These are phyloP conservation scores for Rhodotorula sp. DNA, from an alignment of 1,284 basidiomycete species.

Conservation along the genomic window DNA sequence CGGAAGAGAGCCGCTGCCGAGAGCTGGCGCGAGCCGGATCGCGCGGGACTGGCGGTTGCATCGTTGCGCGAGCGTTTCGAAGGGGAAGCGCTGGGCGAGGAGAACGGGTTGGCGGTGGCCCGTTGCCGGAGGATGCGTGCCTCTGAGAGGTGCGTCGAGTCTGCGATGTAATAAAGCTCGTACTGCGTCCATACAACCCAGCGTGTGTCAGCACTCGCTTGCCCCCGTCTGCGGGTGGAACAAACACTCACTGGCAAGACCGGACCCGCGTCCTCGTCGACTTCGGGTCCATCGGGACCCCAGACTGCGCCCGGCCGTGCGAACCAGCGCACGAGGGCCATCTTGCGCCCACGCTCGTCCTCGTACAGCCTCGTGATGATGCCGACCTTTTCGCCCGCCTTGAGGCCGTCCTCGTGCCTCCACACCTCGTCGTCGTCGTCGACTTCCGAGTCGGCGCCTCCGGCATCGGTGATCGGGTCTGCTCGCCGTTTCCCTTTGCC, in stretches of 20 bases:
- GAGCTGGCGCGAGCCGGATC: background rate
- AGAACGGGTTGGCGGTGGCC: slow-evolving; percentile 14
- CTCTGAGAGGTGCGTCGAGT: slow-evolving; percentile 35
- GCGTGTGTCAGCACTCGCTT: background rate
- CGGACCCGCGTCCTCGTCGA: slow-evolving; percentile 13
- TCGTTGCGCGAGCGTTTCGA: slow-evolving; percentile 8
- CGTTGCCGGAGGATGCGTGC: slow-evolving; percentile 11
- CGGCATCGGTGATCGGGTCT: background rate
- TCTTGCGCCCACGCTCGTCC: slow-evolving; percentile 28
- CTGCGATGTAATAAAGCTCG: slow-evolving; percentile 40
- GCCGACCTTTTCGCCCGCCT: slow-evolving; percentile 28
- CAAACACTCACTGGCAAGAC: slow-evolving; percentile 14
- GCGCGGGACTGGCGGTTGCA: background rate
- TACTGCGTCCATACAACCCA: slow-evolving; percentile 12
- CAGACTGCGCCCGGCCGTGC: slow-evolving; percentile 37
- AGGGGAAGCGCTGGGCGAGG: slow-evolving; percentile 8
- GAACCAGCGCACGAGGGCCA: slow-evolving; percentile 37
- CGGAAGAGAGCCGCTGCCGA: slow-evolving; percentile 21
- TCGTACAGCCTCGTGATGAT: slow-evolving; percentile 34
- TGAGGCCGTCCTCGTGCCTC: slow-evolving; percentile 38
- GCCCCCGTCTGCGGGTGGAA: background rate
- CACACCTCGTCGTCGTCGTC: slow-evolving; percentile 10
- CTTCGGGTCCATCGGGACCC: slow-evolving; percentile 31
- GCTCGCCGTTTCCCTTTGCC: slow-evolving; percentile 12
- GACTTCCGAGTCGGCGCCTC: background rate